A percentile compares a stretch with the other conserved stretches of the same genome.
These are phyloP conservation scores for Alternaria sp. DNA, from an alignment of 2,329 filamentous ascomycete species.

Conservation along the genomic window DNA sequence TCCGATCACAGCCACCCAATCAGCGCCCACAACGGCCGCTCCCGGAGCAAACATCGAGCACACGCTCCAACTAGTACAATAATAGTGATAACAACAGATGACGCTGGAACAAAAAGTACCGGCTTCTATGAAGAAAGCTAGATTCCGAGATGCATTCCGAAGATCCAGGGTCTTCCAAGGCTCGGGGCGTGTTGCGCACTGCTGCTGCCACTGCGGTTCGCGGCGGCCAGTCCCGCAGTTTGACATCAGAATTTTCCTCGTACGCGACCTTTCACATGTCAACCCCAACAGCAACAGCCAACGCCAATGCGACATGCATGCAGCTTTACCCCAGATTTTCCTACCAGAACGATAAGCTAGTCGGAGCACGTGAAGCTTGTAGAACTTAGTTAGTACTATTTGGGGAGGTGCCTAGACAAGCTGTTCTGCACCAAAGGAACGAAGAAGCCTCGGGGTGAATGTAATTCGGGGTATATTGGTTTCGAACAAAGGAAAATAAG, in stretches of 20 bases:
- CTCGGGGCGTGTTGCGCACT: neutral
- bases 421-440: neutral
- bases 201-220: constrained; percentile 7
- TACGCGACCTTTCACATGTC: constrained; percentile 9
- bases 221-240: constrained; percentile 22
- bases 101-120: constrained; percentile 7
- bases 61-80: neutral
- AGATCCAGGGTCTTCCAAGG: constrained; percentile 16
- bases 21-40: constrained; percentile 16
- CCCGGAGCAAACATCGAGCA: constrained; percentile 8
- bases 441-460: constrained; percentile 2
- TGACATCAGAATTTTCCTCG: constrained; percentile 38
- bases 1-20: constrained; percentile 30
- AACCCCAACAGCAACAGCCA: constrained; percentile 6
- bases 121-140: constrained; percentile 13
- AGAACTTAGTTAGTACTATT: neutral
- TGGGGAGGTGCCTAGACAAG: neutral
- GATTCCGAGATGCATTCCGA: constrained; percentile 27
- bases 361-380: neutral
- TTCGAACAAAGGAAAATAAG: constrained; percentile 40
- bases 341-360: constrained; percentile 7
- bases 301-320: constrained; percentile 20
- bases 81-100: constrained; percentile 11
- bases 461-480: constrained; percentile 14
- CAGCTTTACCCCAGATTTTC: constrained; percentile 28